These are phyloP conservation scores for Alternaria sp. DNA, from an alignment of 2,329 filamentous ascomycete genomes.

Conservation along the genomic window DNA sequence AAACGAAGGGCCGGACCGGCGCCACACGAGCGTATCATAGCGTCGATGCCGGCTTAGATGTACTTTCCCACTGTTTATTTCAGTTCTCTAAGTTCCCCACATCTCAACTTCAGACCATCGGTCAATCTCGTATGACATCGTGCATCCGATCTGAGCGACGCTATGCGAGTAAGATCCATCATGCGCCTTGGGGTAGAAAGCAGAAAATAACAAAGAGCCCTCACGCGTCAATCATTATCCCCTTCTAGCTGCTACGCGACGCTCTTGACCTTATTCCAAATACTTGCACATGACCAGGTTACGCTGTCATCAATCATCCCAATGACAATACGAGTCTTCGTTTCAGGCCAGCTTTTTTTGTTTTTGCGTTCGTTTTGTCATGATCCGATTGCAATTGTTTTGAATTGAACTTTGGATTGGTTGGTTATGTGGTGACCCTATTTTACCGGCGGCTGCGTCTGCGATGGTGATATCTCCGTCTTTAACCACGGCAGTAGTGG, in stretches of 20 bases:
- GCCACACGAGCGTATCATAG: slow-evolving; percentile 6
- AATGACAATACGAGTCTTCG: not conserved
- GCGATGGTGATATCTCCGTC: not conserved
- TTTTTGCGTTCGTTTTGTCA: not conserved
- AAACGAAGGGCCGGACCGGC: slow-evolving; percentile 8
- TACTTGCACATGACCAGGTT: not conserved
- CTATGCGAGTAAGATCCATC: not conserved
- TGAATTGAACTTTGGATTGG: not conserved
- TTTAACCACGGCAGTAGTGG: not conserved
- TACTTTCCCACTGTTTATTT: slow-evolving; percentile 3
- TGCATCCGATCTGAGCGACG: not conserved
- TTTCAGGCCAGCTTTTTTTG: not conserved
- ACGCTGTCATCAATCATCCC: not conserved
- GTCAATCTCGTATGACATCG: not conserved
- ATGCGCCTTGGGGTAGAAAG: not conserved
- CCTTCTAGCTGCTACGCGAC: not conserved
- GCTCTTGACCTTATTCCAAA: not conserved
- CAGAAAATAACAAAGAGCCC: not conserved
- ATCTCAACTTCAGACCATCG: not conserved
- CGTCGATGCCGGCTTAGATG: slow-evolving; percentile 7
- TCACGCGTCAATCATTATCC: not conserved
- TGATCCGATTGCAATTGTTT: not conserved
- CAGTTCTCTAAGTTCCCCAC: not conserved
- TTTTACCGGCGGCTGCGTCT: not conserved
- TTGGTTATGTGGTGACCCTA: not conserved